These are phyloP conservation scores for Leptographium procerum DNA, from an alignment of 2,329 filamentous ascomycete species.

Conservation along the genomic window DNA sequence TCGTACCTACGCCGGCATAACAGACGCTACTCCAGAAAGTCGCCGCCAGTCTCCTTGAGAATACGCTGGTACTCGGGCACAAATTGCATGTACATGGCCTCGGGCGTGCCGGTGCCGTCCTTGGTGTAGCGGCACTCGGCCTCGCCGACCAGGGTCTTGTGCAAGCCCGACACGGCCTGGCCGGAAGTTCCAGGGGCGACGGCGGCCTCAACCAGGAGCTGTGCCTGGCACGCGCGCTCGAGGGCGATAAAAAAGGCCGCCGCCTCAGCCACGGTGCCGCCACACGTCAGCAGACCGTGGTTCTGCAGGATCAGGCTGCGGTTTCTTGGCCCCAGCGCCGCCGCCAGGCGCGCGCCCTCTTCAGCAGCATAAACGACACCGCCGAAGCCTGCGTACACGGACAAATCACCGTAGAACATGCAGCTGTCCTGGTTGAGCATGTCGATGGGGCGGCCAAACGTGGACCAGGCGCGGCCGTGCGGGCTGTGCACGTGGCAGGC, in stretches of 20 bases:
- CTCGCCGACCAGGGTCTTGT: conserved; percentile 26
- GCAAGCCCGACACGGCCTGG: conserved; percentile 8
- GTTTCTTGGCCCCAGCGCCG: conserved; percentile 35
- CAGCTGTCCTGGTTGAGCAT: conserved; percentile 55
- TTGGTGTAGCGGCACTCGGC: conserved; percentile 27
- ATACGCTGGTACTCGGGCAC: conserved; percentile 20
- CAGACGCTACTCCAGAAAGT: conserved; percentile 18
- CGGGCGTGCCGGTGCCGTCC: conserved; percentile 14
- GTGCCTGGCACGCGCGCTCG: conserved; percentile 56
- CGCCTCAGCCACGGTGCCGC: conserved; percentile 49
- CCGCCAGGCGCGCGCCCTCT: conserved; percentile 43
- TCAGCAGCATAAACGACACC: conserved; percentile 45
- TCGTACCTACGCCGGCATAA: too few species aligned
- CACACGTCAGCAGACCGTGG: conserved; percentile 49
- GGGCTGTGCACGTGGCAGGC: conserved; percentile 57
- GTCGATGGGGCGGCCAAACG: conserved; percentile 51
- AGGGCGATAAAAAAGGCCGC: conserved; percentile 46
- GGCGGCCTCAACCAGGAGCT: conserved; percentile 51
- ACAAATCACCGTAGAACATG: conserved; percentile 44
- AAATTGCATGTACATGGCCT: conserved; percentile 25
- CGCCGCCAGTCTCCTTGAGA: conserved; percentile 19
- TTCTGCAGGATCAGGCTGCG: conserved; percentile 46
- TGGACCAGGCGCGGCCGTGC: conserved; percentile 55
- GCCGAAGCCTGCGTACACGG: conserved; percentile 45
- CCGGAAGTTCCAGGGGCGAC: background rate